Conservation (phyloP, 805 yeast genomes). For the Metschnikowia lunata region DNA sequence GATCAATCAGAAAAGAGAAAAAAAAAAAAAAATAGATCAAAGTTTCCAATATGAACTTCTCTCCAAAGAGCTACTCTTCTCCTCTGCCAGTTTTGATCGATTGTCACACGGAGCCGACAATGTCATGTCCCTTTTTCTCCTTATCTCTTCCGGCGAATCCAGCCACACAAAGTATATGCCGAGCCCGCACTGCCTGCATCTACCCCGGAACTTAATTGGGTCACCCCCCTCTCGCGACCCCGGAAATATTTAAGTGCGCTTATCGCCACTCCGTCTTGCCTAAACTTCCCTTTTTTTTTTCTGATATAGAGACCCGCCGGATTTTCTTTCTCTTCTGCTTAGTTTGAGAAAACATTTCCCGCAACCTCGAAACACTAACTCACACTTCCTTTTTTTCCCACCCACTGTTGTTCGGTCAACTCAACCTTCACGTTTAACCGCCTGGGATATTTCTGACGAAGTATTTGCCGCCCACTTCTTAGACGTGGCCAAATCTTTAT, state of each 20-base stretch:
- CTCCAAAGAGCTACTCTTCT: too few relatives aligned
- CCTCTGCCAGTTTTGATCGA: too few relatives aligned
- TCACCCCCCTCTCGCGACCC: constrained; percentile 10
- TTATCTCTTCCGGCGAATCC: neutral
- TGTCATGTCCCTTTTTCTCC: too few relatives aligned
- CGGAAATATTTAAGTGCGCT: constrained; percentile 11
- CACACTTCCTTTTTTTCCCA: neutral
- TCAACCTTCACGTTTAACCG: neutral
- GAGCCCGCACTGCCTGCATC: constrained; percentile 4
- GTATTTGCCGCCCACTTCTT: neutral
- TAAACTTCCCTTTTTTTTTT: constrained; percentile 2
- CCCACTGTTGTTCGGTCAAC: neutral
- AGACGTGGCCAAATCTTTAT: too few relatives aligned
- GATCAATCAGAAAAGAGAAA: too few relatives aligned
- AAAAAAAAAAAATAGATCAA: neutral
- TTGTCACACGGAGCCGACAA: too few relatives aligned
- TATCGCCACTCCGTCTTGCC: constrained; percentile 15
- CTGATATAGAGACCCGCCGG: neutral
- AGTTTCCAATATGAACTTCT: too few relatives aligned
- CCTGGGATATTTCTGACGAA: neutral
- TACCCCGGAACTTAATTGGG: neutral
- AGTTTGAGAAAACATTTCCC: neutral
- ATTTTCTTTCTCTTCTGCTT: neutral
- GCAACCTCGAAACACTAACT: neutral
- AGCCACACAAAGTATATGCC: constrained; percentile 6